Percentiles rank a stretch among this genome's conserved stretches.
These are phyloP conservation scores for Fusarium miscanthi DNA, from an alignment of 2,329 filamentous ascomycete species.

Conservation along the genomic window DNA sequence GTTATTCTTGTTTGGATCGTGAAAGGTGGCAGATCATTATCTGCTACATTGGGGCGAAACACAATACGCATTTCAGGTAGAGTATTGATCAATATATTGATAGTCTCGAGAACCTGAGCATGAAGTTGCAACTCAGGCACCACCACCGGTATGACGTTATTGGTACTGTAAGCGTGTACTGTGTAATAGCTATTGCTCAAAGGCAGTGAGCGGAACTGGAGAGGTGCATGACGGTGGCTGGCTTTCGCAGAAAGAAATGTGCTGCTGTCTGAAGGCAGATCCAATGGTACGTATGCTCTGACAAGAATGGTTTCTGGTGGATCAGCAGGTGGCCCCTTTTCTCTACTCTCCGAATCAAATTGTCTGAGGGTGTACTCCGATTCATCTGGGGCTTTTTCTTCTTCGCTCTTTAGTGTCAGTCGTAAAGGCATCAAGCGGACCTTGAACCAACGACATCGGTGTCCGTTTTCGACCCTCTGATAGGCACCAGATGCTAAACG, in stretches of 20 bases:
- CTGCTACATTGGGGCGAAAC: neutral
- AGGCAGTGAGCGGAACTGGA: constrained; percentile 5
- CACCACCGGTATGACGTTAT: neutral
- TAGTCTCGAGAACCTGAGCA: neutral
- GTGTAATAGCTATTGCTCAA: neutral
- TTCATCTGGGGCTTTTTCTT: neutral
- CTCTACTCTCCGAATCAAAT: constrained; percentile 2
- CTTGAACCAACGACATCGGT: constrained; percentile 15
- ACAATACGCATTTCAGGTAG: neutral
- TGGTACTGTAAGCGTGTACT: neutral
- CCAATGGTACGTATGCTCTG: constrained; percentile 4
- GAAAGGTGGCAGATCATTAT: neutral
- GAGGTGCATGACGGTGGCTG: neutral
- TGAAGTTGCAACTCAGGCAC: neutral
- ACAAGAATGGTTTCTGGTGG: constrained; percentile 10
- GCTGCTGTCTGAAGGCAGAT: neutral
- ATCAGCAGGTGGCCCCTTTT: constrained; percentile 14
- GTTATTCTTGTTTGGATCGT: neutral
- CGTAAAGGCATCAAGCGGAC: constrained; percentile 13
- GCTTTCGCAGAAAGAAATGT: neutral
- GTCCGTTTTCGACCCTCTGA: constrained; percentile 14
- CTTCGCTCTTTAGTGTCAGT: neutral
- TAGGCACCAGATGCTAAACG: neutral
- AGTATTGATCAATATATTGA: neutral
- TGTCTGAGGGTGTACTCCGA: constrained; percentile 1